Evolutionary conservation across 2,329 filamentous ascomycete genomes (phyloP).

Genomic region (Diplocarpon rosae): DNA sequence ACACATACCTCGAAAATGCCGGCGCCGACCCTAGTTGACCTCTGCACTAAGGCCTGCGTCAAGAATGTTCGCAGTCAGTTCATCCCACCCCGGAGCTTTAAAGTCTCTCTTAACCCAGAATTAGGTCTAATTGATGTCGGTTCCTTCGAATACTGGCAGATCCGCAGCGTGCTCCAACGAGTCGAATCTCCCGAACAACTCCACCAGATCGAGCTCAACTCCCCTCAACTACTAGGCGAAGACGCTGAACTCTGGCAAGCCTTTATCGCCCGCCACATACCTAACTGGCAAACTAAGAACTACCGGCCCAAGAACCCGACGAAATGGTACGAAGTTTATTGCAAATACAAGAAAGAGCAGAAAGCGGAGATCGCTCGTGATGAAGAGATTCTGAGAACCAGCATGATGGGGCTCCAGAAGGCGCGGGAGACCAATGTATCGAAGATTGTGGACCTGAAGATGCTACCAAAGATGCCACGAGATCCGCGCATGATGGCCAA

Average conservation of each 20-base stretch:
- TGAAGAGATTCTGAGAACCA: constrained; percentile 42
- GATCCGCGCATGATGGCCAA: constrained; percentile 29
- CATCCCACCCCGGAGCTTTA: background rate
- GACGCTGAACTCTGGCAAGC: constrained; percentile 65
- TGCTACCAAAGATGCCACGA: constrained; percentile 34
- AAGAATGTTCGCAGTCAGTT: constrained; percentile 37
- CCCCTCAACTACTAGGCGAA: constrained; percentile 62
- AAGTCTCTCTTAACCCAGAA: constrained; percentile 2
- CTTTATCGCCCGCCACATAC: constrained; percentile 69
- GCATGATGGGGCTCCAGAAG: constrained; percentile 45
- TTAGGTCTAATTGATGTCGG: constrained; percentile 58
- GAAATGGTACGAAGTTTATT: constrained; percentile 72
- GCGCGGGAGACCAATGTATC: constrained; percentile 46
- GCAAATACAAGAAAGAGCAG: constrained; percentile 51
- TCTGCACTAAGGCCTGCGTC: constrained; percentile 40
- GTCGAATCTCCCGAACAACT: constrained; percentile 68
- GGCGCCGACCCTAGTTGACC: constrained; percentile 39
- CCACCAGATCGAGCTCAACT: constrained; percentile 60
- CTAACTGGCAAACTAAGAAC: constrained; percentile 48
- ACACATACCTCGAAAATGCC: constrained; percentile 27
- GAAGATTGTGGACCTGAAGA: constrained; percentile 41
- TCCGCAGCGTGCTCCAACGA: constrained; percentile 57
- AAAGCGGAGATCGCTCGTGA: constrained; percentile 45
- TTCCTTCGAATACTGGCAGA: constrained; percentile 54
- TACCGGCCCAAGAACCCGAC: constrained; percentile 53